A percentile compares a stretch with the other conserved stretches of the same genome.
Conservation (phyloP, 1,139 yeast species). For the Taphrina confusa region DNA sequence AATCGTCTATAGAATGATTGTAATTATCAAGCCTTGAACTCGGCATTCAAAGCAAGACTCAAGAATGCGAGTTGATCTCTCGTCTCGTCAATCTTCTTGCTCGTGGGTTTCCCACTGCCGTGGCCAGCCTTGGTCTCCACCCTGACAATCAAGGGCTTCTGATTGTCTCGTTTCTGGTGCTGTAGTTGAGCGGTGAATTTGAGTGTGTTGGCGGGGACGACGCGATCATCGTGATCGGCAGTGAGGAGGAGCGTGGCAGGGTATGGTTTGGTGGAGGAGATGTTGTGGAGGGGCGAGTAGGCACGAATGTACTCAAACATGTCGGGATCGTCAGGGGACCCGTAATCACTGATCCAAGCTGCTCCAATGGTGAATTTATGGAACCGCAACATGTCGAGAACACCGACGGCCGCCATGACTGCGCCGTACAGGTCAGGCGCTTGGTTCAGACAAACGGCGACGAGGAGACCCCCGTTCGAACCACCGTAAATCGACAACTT, state of each 20-base stretch:
- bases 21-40: background rate
- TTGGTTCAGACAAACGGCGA: slow-evolving; percentile 23
- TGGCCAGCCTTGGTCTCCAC: slow-evolving; percentile 32
- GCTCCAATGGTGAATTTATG: slow-evolving; percentile 33
- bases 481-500: slow-evolving; percentile 30
- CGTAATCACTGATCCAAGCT: slow-evolving; percentile 28
- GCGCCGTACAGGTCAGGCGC: slow-evolving; percentile 27
- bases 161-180: slow-evolving; percentile 10
- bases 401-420: slow-evolving; percentile 29
- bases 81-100: slow-evolving; percentile 31
- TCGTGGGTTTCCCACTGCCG: slow-evolving; percentile 28
- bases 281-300: slow-evolving; percentile 33
- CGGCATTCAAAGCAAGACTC: slow-evolving; percentile 20
- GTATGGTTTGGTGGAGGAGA: slow-evolving; percentile 10
- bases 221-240: slow-evolving; percentile 33
- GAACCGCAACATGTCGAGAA: slow-evolving; percentile 30
- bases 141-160: slow-evolving; percentile 24
- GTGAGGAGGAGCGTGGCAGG: slow-evolving; percentile 29
- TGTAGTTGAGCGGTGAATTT: slow-evolving; percentile 31
- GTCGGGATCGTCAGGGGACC: slow-evolving; percentile 15
- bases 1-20: background rate
- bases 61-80: slow-evolving; percentile 28
- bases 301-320: slow-evolving; percentile 24
- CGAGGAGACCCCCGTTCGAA: slow-evolving; percentile 26
- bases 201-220: slow-evolving; percentile 31